Conservation (phyloP, 306 rosid genomes). For the Quercus wislizeni region DNA sequence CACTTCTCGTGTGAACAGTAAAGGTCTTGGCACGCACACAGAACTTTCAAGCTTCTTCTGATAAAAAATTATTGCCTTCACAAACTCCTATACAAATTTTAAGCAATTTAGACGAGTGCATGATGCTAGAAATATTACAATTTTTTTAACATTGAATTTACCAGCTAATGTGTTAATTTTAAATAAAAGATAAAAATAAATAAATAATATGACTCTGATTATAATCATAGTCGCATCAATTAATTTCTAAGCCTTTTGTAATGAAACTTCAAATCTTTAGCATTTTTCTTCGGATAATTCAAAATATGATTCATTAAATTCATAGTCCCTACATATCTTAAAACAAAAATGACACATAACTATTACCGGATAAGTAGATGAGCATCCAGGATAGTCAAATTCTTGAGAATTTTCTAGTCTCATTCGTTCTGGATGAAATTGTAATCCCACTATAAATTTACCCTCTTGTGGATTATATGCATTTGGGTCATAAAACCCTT, state of each 20-base stretch:
- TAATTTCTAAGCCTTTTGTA: no score
- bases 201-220: no score
- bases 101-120: not conserved
- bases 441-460: constrained; percentile 90
- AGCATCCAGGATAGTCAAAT: constrained; percentile 86
- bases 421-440: constrained; percentile 94
- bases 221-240: no score
- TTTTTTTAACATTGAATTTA: no score
- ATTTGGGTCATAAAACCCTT: constrained; percentile 87
- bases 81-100: constrained; percentile 64
- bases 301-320: not conserved
- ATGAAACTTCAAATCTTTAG: no score
- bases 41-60: constrained; percentile 57
- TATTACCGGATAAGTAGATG: constrained; percentile 61
- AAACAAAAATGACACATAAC: not conserved
- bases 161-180: no score
- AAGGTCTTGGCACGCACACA: constrained; percentile 35
- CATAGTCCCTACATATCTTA: not conserved
- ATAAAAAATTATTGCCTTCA: constrained; percentile 72
- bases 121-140: no score
- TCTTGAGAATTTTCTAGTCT: constrained; percentile 65
- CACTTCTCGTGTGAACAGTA: constrained; percentile 57
- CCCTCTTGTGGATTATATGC: constrained; percentile 88
- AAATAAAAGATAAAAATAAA: no score
- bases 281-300: no score